Base-by-base conservation (phyloP, 1,139 yeast genomes). In the Suhomyces taliae region DNA sequence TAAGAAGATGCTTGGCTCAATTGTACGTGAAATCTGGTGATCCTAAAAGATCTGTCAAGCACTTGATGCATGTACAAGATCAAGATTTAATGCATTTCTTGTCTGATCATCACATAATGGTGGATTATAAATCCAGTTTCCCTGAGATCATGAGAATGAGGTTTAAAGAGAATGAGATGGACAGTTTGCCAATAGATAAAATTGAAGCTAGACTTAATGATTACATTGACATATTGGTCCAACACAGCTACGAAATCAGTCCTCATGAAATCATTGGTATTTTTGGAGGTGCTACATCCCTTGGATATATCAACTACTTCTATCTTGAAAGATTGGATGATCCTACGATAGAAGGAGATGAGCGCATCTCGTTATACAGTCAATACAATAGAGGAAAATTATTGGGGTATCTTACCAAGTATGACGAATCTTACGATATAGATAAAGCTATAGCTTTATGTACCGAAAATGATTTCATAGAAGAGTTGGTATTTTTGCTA, bases 401-500 rank as follows among this genome's bases (percentile, higher is more conserved):
- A 8, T 66, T 85, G 36, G 74, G 76, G 0, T 90, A 81, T 60
- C 43, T 47, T n/a, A 42, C 41, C 11, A 39, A 31, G 24, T 41
- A 47, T 27, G 50, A 47, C 10, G 43, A 44, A 12, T 36, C 27
- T 50, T 93, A 90, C 65, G 81, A 87, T 53, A 78, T 90, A 37
- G 88, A 83, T 43, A 59, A 63, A 33, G 96, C 97, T 0, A 81
- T 90, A 15, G 64, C 68, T 8, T 64, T 85, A 0, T 89, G 96
- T 57, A 83, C 83, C 49, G 50, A 64, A 9, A 72, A 76, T 39
- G 74, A 74, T 1, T 67, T 70, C 41, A 76, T 75, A 33, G 82
- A 85, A 41, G 98, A 91, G 60, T 72, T 90, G 42, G 96, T 93
- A 0, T 90, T 83, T 57, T 67, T 93, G 34, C 76, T 90, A 52